Base-by-base conservation (phyloP, 1,284 basidiomycete species). In the Austroboletus niveus region DNA sequence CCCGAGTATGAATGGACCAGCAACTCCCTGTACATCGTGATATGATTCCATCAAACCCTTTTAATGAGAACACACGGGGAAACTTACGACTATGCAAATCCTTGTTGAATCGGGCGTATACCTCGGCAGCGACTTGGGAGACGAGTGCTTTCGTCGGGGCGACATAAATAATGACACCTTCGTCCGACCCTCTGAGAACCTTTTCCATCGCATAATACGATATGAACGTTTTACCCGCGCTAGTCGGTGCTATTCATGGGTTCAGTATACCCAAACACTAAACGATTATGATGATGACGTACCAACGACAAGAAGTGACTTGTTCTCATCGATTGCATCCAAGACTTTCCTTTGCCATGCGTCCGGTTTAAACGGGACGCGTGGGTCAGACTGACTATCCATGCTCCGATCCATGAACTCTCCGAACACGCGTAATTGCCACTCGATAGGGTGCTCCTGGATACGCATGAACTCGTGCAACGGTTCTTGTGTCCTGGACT, bases 201-300 rank as follows among this genome's bases (percentile, higher is more conserved):
- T 79, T 77, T 64, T 87, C 85, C 85, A 88, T 88, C 0, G 85
- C 85, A 55, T 87, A 87, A 63, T 77, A 88, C 4, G 84, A 85
- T 41, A 89, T 86, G 62, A 89, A 88, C 0, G 87, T 88, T 64
- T 88, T 89, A 32, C 85, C 84, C 0, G 84, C 83, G 68, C 81
- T 84, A 0, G 82, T 85, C 0, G 84, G 83, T 1, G 84, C 84
- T 84, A 42, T 8, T 56, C 12, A 45, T 20, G 17, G 4, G 30
- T 24, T 54, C 24, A 48, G 27, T 39, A 36, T 15, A 42, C 29
- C 8, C 4, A 50, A 14, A 32, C 29, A 5, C 5, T 17, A 10
- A 20, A 27, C 9, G 1, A 45, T n/a, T 42, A 12, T 4, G 27
- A 46, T 2, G 8, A 35, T 36, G 8, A 69, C 81, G 53, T 42